These are phyloP conservation scores for Oxytropis ochrocephala DNA, from an alignment of 306 rosid genomes.

Conservation along the genomic window DNA sequence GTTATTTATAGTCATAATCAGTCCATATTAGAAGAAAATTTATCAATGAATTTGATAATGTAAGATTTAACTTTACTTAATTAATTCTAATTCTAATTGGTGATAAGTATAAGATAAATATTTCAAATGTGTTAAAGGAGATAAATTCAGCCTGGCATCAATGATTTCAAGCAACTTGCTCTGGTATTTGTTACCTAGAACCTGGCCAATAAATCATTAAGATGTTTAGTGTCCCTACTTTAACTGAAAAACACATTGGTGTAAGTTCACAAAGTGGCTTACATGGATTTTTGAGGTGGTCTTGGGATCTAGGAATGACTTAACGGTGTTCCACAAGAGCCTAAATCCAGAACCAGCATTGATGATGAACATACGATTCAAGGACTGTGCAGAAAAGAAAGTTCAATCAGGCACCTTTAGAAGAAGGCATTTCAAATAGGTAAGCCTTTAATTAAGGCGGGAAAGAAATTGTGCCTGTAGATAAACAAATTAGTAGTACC, in stretches of 20 bases:
- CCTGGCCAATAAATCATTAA: conserved; percentile 39
- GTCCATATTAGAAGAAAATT: neutral
- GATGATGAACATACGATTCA: conserved; percentile 97
- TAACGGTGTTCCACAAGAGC: conserved; percentile 87
- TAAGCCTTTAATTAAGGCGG: no score
- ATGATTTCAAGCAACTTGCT: conserved; percentile 95
- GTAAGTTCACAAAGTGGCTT: conserved; percentile 11
- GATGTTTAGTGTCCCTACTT: conserved; percentile 14
- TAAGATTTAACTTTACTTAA: neutral
- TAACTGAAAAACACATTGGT: conserved; percentile 3
- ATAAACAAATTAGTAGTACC: conserved; percentile 40
- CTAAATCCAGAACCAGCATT: conserved; percentile 99
- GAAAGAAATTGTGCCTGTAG: neutral
- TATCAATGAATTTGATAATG: neutral
- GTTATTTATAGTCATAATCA: conserved; percentile 1
- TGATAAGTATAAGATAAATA: neutral
- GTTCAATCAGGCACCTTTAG: conserved; percentile 10
- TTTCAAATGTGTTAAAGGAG: neutral
- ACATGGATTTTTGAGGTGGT: conserved; percentile 89
- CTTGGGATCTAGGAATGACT: conserved; percentile 94
- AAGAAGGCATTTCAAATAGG: neutral
- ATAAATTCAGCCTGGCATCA: conserved; percentile 60
- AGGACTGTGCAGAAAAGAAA: conserved; percentile 34
- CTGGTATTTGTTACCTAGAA: conserved; percentile 90
- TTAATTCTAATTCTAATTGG: neutral